Evolutionary conservation across 1,284 basidiomycete genomes (phyloP), one percentile per base, ranked within the genome.

Genomic region (Erythrobasidium hasegawianum): DNA sequence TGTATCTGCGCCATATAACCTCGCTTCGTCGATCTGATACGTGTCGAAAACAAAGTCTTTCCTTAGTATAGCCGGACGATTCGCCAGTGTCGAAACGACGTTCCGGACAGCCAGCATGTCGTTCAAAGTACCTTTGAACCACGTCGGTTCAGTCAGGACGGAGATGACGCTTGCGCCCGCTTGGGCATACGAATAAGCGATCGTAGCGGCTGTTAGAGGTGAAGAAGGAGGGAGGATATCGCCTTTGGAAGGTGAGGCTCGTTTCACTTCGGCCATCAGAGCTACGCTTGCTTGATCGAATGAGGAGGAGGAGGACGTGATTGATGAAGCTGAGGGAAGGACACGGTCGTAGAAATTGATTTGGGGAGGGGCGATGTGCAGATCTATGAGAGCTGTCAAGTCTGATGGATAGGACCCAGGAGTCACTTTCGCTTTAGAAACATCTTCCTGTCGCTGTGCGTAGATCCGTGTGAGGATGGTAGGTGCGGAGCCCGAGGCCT

Each of bases 11-110:
- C 94, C 89, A 80, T 89, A 86, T 49, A 97, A 79, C 13, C 95
- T 84, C 1, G 94, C 92, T 78, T 98, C 95, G 64, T 89, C 84
- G 71, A 98, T 89, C 81, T 97, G 94, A 77, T 98, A 98, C 62
- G 88, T 86, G 75, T 90, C 89, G 65, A 97, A 83, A 74, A 97
- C 89, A 76, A 98, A 98, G 78, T 98, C 95, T 79, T 97, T 98
- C 70, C 95, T 85, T n/a, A 98, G 84, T 71, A 98, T 86, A 0
- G 94, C 95, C 0, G 95, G 95, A 7, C 95, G 87, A 76, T 94
- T 87, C 0, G 90, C 86, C 22, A 97, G 81, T 57, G 84, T 79
- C 69, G 90, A 89, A 53, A 98, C 83, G 5, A 88, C 90, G 72
- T 86, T 83, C 14, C 95, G 86, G 1, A 89, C 93, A 62, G 90